Evolutionary conservation across 2,329 filamentous ascomycete species (phyloP).

Genomic region (Botrytis pseudocinerea): DNA sequence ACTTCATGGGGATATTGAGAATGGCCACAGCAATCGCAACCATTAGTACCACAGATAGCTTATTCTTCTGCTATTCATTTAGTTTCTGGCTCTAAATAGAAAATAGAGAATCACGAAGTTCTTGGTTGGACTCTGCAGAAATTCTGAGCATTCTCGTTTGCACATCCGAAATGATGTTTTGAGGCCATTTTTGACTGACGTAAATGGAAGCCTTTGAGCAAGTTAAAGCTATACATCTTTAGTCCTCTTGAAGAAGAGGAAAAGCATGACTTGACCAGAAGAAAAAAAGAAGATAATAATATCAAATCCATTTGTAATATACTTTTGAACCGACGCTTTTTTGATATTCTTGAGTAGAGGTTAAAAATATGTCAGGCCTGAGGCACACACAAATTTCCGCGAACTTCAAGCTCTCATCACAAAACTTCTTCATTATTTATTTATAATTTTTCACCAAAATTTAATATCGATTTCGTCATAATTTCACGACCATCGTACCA

Average conservation of each 20-base stretch:
- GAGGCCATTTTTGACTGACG: not conserved
- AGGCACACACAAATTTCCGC: slow-evolving; percentile 3
- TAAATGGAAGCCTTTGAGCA: not conserved
- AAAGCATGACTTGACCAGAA: not conserved
- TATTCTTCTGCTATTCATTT: not conserved
- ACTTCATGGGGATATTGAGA: not conserved
- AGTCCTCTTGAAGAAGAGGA: not conserved
- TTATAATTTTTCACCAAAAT: not conserved
- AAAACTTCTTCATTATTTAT: not conserved
- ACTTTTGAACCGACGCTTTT: not conserved
- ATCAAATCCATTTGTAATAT: not conserved
- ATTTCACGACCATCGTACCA: not conserved
- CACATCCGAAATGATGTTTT: not conserved
- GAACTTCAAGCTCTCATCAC: not conserved
- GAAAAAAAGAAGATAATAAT: not conserved
- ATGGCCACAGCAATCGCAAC: not conserved
- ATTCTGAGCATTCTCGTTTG: not conserved
- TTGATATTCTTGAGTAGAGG: not conserved
- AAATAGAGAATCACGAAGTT: not conserved
- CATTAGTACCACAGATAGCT: accelerated
- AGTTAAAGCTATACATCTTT: too few species aligned
- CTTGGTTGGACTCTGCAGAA: not conserved
- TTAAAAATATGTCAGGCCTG: not conserved
- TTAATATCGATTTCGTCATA: not conserved
- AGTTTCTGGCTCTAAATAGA: not conserved